Evolutionary conservation across 257 asterid species (phyloP), one percentile per base, ranked within the genome.

Genomic region (Primulina tabacum): DNA sequence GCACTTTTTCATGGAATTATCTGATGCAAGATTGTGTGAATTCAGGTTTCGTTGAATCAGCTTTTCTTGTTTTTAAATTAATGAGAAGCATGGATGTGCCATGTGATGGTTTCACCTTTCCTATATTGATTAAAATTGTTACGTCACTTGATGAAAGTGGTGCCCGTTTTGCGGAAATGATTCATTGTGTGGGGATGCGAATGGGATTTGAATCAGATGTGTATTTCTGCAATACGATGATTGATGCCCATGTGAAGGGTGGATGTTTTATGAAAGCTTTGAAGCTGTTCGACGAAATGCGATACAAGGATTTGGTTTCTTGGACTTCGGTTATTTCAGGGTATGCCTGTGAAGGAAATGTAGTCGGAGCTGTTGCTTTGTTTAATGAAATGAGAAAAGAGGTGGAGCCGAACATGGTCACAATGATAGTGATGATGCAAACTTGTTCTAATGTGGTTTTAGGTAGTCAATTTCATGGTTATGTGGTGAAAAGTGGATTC

Each of bases 81-180:
- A 85, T 85, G 90, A 80, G 86, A 68, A 18, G 53, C 55, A 74
- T 58, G 60, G 84, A 80, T 30, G 74, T 85, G 40, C n/a, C 69
- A 14, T 80, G 83, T 65, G 90, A 85, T 70, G 68, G 78, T 59
- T 82, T 76, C 58, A 85, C 90, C 8, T 73, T 82, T 79, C 88
- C 86, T 2, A 59, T 78, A 14, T 21, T 85, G 67, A 78, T 68
- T 69, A 73, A 69, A 72, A 72, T 61, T 64, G 76, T 64, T 18
- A 28, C 52, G 38, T 28, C 65, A 60, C 26, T 71, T 33, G 76
- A 47, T 47, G 55, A 60, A 63, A 60, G 70, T 62, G 70, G 70
- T 33, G 71, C 52, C 20, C 53, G 57, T 50, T 71, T 66, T 38
- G 73, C 80, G 8, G 78, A 78, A 64, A 74, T 74, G 76, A 71